Evolutionary conservation across 345 rosid genomes (phyloP).

Genomic region (Melastoma malabathricum): DNA sequence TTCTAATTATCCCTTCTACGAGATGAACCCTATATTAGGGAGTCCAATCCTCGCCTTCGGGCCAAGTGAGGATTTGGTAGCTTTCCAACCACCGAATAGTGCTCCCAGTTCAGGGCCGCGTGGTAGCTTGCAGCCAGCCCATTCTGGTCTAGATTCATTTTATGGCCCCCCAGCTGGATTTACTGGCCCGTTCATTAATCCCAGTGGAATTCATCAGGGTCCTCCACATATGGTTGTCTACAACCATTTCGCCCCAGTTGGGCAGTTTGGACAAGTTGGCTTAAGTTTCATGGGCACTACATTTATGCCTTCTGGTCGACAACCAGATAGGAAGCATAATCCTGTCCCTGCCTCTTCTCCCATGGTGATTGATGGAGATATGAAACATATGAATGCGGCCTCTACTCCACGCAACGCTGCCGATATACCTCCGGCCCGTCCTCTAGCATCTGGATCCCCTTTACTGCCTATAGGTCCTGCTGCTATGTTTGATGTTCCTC

Average conservation of each 20-base stretch:
- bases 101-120: conserved; percentile 46
- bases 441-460: conserved; percentile 66
- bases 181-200: conserved; percentile 73
- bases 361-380: conserved; percentile 51
- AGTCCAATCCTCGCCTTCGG: conserved; percentile 85
- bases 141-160: conserved; percentile 83
- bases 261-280: conserved; percentile 91
- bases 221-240: conserved; percentile 94
- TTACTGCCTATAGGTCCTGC: conserved; percentile 69
- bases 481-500: conserved; percentile 85
- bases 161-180: conserved; percentile 82
- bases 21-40: conserved; percentile 83
- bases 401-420: conserved; percentile 44
- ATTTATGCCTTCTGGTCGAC: conserved; percentile 79
- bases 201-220: conserved; percentile 80
- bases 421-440: conserved; percentile 53
- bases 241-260: conserved; percentile 96
- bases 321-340: conserved; percentile 90
- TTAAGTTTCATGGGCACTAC: conserved; percentile 94
- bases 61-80: conserved; percentile 62
- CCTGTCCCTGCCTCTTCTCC: conserved; percentile 50
- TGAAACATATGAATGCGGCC: conserved; percentile 36
- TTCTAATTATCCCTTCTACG: conserved; percentile 78
- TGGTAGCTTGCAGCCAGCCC: conserved; percentile 72
- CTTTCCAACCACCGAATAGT: conserved; percentile 55